Conservation (phyloP, 371 early-diverging fungal genomes). For the Parasitella parasitica region DNA sequence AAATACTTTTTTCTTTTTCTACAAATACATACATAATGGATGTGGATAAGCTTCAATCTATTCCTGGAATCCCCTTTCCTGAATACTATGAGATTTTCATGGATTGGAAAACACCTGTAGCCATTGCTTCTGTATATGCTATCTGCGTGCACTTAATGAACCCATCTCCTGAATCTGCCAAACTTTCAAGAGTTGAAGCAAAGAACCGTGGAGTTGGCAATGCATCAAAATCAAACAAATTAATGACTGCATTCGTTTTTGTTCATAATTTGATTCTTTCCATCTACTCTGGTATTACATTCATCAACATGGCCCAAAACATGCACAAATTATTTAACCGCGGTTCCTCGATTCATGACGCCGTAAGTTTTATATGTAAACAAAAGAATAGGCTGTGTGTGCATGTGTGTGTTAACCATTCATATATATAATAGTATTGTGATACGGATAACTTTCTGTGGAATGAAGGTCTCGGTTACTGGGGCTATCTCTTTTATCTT, state of each 20-base stretch:
- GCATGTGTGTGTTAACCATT: neutral
- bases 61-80: slow-evolving; percentile 60
- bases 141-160: slow-evolving; percentile 56
- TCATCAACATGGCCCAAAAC: slow-evolving; percentile 59
- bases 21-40: slow-evolving; percentile 5
- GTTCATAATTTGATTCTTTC: slow-evolving; percentile 74
- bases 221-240: slow-evolving; percentile 33
- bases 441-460: slow-evolving; percentile 68
- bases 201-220: slow-evolving; percentile 46
- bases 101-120: slow-evolving; percentile 76
- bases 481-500: slow-evolving; percentile 84
- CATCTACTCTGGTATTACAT: slow-evolving; percentile 70
- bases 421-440: slow-evolving; percentile 57
- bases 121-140: slow-evolving; percentile 61
- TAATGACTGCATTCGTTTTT: slow-evolving; percentile 75
- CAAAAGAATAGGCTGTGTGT: neutral
- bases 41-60: slow-evolving; percentile 33
- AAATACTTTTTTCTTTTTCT: neutral
- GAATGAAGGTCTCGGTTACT: slow-evolving; percentile 71
- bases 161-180: slow-evolving; percentile 50
- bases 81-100: slow-evolving; percentile 68
- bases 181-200: slow-evolving; percentile 56
- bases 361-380: slow-evolving; percentile 43
- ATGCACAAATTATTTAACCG: slow-evolving; percentile 51
- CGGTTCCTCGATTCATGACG: slow-evolving; percentile 33